phyloP scores from a whole-genome alignment of 2,329 filamentous ascomycete species.

The Aphanocladium album region DNA sequence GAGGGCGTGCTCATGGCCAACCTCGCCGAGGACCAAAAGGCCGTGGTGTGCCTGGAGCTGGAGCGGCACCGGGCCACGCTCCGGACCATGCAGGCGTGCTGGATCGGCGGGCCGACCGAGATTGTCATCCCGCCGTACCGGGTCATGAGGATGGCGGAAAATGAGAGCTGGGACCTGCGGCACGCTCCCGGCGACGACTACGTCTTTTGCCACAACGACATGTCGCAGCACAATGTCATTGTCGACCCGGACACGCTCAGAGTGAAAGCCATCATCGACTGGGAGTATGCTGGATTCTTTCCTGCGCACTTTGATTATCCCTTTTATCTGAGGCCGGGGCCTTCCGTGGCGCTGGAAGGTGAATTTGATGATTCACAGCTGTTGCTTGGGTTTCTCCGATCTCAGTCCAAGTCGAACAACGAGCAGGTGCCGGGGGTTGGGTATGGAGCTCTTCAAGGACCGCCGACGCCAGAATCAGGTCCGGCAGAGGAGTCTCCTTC shows the following conservation, averaged over 20 bases:
- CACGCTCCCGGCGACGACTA: slow-evolving; percentile 11
- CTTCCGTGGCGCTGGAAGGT: slow-evolving; percentile 22
- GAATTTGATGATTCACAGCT: slow-evolving; percentile 14
- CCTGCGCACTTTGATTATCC: slow-evolving; percentile 24
- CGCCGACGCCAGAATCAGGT: too few species aligned
- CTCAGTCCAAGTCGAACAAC: too few species aligned
- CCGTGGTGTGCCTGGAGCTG: too few species aligned
- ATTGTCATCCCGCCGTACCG: not conserved
- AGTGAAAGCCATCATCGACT: slow-evolving; percentile 31
- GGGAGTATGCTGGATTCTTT: slow-evolving; percentile 34
- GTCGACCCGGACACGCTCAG: slow-evolving; percentile 23
- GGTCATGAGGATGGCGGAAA: not conserved
- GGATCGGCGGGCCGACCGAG: too few species aligned
- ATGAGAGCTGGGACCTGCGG: too few species aligned
- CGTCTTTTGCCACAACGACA: slow-evolving; percentile 19
- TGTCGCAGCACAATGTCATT: slow-evolving; percentile 15
- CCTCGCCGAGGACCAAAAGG: slow-evolving; percentile 9
- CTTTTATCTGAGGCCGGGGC: slow-evolving; percentile 21
- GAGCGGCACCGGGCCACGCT: too few species aligned
- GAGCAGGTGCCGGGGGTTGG: too few species aligned
- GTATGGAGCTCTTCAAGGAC: too few species aligned
- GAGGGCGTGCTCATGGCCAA: slow-evolving; percentile 16
- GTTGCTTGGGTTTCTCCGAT: too few species aligned
- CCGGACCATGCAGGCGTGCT: too few species aligned
- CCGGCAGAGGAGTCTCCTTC: too few species aligned